Conservation (phyloP, 148 eudicot genomes). For the Dianthus caryophyllus region DNA sequence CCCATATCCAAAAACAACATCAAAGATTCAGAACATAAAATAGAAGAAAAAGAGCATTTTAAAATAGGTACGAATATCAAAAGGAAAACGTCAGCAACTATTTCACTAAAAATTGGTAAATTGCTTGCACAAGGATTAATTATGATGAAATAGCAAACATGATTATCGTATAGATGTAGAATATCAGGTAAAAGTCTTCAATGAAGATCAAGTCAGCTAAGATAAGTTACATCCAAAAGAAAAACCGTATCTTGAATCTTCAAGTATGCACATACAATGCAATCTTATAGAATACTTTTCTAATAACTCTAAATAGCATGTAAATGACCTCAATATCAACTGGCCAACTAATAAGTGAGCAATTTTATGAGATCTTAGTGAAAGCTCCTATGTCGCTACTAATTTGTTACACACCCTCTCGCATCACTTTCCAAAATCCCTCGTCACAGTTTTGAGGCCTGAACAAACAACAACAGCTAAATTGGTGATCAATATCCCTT, state of each 20-base stretch:
- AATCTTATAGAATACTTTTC: too few species aligned
- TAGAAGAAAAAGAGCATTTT: too few species aligned
- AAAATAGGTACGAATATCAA: constrained; percentile 86
- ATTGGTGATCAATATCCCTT: not conserved
- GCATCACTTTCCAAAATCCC: not conserved
- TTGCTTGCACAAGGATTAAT: constrained; percentile 35
- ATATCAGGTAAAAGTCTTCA: not conserved
- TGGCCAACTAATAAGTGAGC: not conserved
- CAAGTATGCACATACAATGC: not conserved
- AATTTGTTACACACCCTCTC: not conserved
- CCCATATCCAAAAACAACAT: too few species aligned
- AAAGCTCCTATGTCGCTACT: not conserved
- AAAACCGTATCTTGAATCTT: not conserved
- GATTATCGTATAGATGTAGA: not conserved
- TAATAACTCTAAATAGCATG: too few species aligned
- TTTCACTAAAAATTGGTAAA: constrained; percentile 53
- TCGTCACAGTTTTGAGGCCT: not conserved
- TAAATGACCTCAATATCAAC: too few species aligned
- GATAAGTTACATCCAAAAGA: not conserved
- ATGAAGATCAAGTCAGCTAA: not conserved
- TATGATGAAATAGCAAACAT: constrained; percentile 6
- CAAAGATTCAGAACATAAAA: constrained; percentile 22
- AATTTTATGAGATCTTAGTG: not conserved
- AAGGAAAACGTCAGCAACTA: constrained; percentile 77
- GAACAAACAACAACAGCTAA: not conserved